These are phyloP conservation scores for Pseudogymnoascus sp. DNA, from an alignment of 2,329 filamentous ascomycete species.

Conservation along the genomic window DNA sequence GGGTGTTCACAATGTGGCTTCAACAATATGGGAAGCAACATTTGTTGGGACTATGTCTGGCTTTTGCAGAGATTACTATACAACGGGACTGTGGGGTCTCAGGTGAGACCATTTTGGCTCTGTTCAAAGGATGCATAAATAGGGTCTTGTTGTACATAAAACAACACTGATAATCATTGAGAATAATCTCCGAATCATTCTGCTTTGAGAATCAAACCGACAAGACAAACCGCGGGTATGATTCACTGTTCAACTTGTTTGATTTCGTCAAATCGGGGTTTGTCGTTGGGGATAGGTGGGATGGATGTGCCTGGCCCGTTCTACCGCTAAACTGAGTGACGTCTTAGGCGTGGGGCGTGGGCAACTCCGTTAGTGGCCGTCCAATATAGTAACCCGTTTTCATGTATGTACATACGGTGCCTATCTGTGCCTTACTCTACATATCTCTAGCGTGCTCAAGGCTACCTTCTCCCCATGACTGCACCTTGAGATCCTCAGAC, in stretches of 20 bases:
- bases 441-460: not conserved
- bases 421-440: conserved; percentile 2
- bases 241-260: not conserved
- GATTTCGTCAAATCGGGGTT: not conserved
- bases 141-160: not conserved
- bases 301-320: conserved; percentile 5
- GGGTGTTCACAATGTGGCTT: not conserved
- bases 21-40: not conserved
- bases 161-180: not conserved
- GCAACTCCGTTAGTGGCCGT: conserved; percentile 4
- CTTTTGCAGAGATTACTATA: not conserved
- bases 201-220: not conserved
- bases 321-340: not conserved
- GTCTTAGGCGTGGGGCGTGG: conserved; percentile 1
- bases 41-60: not conserved
- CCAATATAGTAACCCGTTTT: conserved; percentile 4
- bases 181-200: not conserved
- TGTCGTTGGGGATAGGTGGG: not conserved
- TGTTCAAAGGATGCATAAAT: not conserved
- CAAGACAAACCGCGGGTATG: not conserved
- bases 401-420: not conserved
- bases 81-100: not conserved
- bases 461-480: not conserved
- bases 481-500: not conserved
- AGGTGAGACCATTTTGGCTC: not conserved